phyloP scores from a whole-genome alignment of 129 eudicot species.

The Cynara cardunculus region DNA sequence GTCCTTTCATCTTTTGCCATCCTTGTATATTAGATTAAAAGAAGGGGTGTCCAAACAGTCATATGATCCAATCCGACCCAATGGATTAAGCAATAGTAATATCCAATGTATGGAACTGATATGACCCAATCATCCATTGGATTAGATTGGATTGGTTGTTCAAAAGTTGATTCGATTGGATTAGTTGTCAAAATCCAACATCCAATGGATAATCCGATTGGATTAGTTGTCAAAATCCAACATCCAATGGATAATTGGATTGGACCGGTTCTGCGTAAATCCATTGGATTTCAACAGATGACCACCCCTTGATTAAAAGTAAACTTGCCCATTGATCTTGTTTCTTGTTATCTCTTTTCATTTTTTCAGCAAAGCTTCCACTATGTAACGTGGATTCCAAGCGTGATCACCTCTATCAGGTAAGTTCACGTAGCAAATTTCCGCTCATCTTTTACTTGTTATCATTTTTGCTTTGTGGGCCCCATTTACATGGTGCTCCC shows the following conservation, averaged over 20 bases:
- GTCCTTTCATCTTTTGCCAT: slow-evolving; percentile 11
- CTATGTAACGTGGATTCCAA: slow-evolving; percentile 75
- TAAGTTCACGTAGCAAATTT: slow-evolving; percentile 17
- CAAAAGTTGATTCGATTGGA: neutral
- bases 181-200: too few relatives aligned
- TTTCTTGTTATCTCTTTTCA: slow-evolving; percentile 8
- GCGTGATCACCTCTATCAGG: slow-evolving; percentile 96
- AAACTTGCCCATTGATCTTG: neutral
- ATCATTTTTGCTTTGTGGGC: slow-evolving; percentile 1
- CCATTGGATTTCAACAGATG: neutral
- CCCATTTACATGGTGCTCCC: neutral
- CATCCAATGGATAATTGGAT: neutral
- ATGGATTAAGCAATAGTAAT: neutral
- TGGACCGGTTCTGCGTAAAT: neutral
- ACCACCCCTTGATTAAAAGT: neutral
- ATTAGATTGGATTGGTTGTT: neutral
- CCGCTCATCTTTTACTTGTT: slow-evolving; percentile 2
- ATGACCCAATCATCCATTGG: too few relatives aligned
- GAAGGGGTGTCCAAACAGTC: neutral
- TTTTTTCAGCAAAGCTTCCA: slow-evolving; percentile 57
- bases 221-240: neutral
- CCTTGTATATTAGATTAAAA: neutral
- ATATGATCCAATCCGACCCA: neutral
- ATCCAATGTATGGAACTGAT: neutral
- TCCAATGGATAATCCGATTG: neutral